Percentiles rank a stretch among this genome's conserved stretches.
phyloP scores from a whole-genome alignment of 164 flowering plant genomes.

The Pachysandra terminalis region DNA sequence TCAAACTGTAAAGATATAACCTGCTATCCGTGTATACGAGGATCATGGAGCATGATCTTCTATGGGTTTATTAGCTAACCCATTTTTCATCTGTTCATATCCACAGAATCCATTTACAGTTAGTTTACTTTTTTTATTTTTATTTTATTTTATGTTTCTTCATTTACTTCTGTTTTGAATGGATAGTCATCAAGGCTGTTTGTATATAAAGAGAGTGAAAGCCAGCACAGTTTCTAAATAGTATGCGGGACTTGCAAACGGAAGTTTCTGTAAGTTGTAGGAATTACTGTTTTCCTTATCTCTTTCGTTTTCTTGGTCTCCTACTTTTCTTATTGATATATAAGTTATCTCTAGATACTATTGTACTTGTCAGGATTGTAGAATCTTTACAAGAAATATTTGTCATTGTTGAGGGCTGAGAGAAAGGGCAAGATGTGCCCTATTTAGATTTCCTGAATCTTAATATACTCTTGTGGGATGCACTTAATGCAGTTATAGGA shows the following conservation, averaged over 20 bases:
- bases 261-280: conserved; percentile 17
- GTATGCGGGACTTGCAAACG: conserved; percentile 14
- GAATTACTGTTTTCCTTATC: conserved; percentile 1
- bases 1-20: conserved; percentile 31
- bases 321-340: neutral
- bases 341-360: conserved; percentile 2
- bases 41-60: conserved; percentile 20
- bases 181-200: conserved; percentile 37
- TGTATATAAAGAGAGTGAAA: conserved; percentile 55
- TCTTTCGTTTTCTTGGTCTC: neutral
- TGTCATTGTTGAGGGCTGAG: neutral
- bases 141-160: conserved; percentile 22
- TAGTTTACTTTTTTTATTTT: no score
- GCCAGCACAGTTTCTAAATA: conserved; percentile 27
- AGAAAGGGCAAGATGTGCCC: neutral
- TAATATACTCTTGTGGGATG: no score
- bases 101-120: conserved; percentile 14
- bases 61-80: conserved; percentile 5
- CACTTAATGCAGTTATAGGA: no score
- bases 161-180: conserved; percentile 13
- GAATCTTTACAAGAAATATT: neutral
- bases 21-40: conserved; percentile 16
- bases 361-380: conserved; percentile 2
- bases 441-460: no score
- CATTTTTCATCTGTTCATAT: no score